These are phyloP conservation scores for Phytophthora pistaciae DNA, from an alignment of 352 stramenopile species.

Conservation along the genomic window DNA sequence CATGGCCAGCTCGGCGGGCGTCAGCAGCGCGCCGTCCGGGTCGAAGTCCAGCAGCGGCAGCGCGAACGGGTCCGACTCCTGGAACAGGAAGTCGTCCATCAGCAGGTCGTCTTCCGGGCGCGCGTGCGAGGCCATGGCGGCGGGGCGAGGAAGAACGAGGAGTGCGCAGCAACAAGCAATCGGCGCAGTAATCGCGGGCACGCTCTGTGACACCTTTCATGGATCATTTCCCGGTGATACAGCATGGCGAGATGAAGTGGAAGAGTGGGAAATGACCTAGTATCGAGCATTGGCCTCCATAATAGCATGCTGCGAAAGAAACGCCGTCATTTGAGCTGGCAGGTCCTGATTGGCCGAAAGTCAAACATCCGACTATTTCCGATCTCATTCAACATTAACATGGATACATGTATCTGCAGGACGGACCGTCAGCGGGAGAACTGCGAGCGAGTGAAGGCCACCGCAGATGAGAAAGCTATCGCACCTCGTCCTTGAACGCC, in stretches of 20 bases:
- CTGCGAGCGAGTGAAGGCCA: conserved; percentile 85
- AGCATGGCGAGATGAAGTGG: neutral
- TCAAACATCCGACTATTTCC: too few species aligned
- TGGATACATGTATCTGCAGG: neutral
- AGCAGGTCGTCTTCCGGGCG: conserved; percentile 24
- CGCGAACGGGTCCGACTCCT: conserved; percentile 46
- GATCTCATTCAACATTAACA: neutral
- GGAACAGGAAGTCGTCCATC: conserved; percentile 65
- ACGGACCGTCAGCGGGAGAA: conserved; percentile 97
- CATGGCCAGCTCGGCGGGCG: conserved; percentile 26
- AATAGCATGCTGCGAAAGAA: neutral
- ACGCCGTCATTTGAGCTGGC: conserved; percentile 52
- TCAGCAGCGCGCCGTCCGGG: conserved; percentile 33
- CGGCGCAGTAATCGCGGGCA: neutral
- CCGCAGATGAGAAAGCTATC: neutral
- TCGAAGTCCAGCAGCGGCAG: conserved; percentile 57
- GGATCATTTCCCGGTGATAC: neutral
- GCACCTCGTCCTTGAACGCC: conserved; percentile 96
- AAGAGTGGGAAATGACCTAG: neutral
- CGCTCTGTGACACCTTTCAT: neutral
- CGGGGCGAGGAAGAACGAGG: neutral
- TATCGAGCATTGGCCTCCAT: neutral
- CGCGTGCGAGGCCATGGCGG: conserved; percentile 14
- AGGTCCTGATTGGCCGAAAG: conserved; percentile 55
- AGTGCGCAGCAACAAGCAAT: neutral